These are phyloP conservation scores for Coemansia sp. DNA, from an alignment of 192 early-diverging fungal species.

Conservation along the genomic window DNA sequence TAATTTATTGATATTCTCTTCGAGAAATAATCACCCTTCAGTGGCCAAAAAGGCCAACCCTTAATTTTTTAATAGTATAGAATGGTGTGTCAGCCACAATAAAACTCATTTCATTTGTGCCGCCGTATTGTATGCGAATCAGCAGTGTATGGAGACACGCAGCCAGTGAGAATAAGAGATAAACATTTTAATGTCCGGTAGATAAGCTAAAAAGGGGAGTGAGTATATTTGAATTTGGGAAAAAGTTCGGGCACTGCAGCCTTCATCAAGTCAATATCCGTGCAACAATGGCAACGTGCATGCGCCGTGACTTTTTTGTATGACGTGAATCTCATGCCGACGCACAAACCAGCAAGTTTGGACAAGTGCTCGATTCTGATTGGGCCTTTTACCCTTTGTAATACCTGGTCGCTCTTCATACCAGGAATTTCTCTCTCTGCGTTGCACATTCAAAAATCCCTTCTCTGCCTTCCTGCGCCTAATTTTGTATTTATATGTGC, in stretches of 20 bases:
- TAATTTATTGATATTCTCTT: constrained; percentile 3
- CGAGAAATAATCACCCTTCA: neutral
- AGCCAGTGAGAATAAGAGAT: neutral
- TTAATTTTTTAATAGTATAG: neutral
- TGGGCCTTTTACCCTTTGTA: neutral
- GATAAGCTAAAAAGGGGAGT: neutral
- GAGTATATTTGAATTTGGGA: neutral
- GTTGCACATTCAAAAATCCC: neutral
- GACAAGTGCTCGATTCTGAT: neutral
- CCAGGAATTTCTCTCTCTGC: neutral
- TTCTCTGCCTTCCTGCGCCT: neutral
- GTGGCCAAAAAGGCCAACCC: neutral
- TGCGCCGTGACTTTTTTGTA: neutral
- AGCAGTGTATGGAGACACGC: neutral
- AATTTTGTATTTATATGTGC: neutral
- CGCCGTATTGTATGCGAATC: neutral
- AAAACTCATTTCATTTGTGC: neutral
- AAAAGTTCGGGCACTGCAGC: neutral
- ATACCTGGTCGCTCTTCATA: neutral
- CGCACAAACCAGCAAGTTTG: neutral
- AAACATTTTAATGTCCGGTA: neutral
- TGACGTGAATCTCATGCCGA: neutral
- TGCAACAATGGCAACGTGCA: too few species aligned
- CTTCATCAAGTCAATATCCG: neutral
- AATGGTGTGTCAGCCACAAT: neutral